These are phyloP conservation scores for Knoxdaviesia proteae DNA, from an alignment of 2,329 filamentous ascomycete genomes.

Conservation along the genomic window DNA sequence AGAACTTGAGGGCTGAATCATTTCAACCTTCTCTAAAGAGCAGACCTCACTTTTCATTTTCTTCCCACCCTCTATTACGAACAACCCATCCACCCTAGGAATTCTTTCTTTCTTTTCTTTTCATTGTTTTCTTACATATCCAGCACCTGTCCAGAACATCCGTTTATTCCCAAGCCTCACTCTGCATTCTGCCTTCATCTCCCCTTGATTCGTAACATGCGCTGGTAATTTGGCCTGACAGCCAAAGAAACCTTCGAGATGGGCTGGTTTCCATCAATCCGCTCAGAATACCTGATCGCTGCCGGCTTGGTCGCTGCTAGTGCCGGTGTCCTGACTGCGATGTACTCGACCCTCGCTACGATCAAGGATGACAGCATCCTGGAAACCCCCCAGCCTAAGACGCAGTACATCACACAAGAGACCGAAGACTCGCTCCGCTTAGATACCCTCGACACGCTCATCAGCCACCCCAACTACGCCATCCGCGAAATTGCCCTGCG, in stretches of 20 bases:
- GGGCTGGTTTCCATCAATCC: slow-evolving; percentile 6
- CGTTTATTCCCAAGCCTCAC: too few relatives aligned
- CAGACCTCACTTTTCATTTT: too few relatives aligned
- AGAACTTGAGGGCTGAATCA: too few relatives aligned
- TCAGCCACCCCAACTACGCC: slow-evolving; percentile 50
- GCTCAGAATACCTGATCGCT: slow-evolving; percentile 32
- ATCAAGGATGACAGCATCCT: slow-evolving; percentile 47
- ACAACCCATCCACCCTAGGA: background rate
- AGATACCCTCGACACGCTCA: slow-evolving; percentile 44
- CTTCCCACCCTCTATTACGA: too few relatives aligned
- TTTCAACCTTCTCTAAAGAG: too few relatives aligned
- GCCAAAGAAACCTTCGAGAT: too few relatives aligned
- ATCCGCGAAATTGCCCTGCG: slow-evolving; percentile 48
- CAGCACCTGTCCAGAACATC: background rate
- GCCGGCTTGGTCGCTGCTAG: slow-evolving; percentile 34
- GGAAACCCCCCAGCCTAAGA: slow-evolving; percentile 40
- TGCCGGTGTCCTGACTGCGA: slow-evolving; percentile 32
- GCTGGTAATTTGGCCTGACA: too few relatives aligned
- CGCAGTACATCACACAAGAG: slow-evolving; percentile 54
- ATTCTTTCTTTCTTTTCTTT: background rate
- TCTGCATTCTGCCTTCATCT: too few relatives aligned
- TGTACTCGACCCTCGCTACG: slow-evolving; percentile 35
- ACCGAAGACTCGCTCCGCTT: slow-evolving; percentile 51
- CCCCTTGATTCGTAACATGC: too few relatives aligned
- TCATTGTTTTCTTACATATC: background rate